Conservation (phyloP, 176 grass and related monocot genomes). For the Guadua angustifolia region DNA sequence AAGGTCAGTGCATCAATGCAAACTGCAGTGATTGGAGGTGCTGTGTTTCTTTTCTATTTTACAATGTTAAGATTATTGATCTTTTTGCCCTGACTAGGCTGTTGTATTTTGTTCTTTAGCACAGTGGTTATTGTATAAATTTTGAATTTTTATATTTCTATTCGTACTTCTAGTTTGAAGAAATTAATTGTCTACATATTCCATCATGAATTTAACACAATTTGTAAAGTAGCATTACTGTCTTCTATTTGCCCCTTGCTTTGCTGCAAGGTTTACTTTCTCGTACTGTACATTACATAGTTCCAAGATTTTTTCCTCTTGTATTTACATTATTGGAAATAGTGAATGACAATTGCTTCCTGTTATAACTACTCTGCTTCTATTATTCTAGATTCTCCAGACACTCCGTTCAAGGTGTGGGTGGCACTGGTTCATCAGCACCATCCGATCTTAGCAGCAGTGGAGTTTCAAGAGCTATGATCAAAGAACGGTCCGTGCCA, state of each 20-base stretch:
- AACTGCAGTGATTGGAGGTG: background rate
- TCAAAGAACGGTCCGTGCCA: conserved; percentile 66
- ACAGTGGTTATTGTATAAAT: conserved; percentile 28
- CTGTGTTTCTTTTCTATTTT: conserved; percentile 34
- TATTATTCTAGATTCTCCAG: conserved; percentile 67
- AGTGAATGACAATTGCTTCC: conserved; percentile 23
- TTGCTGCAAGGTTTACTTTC: conserved; percentile 4
- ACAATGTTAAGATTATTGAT: conserved; percentile 23
- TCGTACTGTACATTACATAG: conserved; percentile 2
- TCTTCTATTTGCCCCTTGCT: conserved; percentile 1
- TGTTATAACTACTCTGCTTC: conserved; percentile 40
- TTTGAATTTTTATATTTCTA: background rate
- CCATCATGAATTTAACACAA: conserved; percentile 10
- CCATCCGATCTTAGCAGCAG: conserved; percentile 58
- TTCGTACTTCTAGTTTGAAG: conserved; percentile 8
- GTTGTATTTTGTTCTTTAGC: conserved; percentile 27
- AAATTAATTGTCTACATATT: background rate
- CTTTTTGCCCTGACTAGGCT: conserved; percentile 23
- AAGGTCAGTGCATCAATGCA: conserved; percentile 54
- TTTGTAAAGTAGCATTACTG: conserved; percentile 22
- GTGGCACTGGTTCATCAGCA: conserved; percentile 47
- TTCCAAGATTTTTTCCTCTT: conserved; percentile 4
- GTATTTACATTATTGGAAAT: conserved; percentile 15
- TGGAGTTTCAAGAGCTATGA: conserved; percentile 67
- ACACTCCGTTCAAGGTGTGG: conserved; percentile 62